Evolutionary conservation across 495 filamentous ascomycete genomes (phyloP), one percentile per base, ranked within the genome.

Genomic region (Chaetomium tenue): DNA sequence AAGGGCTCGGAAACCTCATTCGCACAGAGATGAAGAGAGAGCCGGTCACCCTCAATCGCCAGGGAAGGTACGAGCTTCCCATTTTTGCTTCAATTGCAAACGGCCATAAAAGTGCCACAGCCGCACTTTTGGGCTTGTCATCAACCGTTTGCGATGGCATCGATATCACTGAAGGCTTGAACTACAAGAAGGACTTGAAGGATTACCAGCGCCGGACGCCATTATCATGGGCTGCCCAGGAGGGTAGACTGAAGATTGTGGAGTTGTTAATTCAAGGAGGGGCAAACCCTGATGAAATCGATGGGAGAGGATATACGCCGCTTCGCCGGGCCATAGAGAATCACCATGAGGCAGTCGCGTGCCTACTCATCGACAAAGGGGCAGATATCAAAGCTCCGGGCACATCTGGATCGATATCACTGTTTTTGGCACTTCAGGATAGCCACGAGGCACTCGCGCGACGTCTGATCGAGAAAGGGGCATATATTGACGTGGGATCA

Each of bases 1-100:
- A 54, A 40, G 61, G 47, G 22, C 39, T 60, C 39, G 65, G n/a
- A 60, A 64, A 46, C 57, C 61, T 67, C 52, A 62, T 62, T 52
- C 64, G 64, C 52, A 52, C 46, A 25, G 54, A 59, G 54, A 64
- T 64, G 62, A 44, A 54, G 46, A 40, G 13, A 42, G 60, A 62
- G 30, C 20, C 46, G 47, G 6, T 20, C 54, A 52, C 40, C 58
- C 3, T 1, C 33, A 8, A 1, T 11, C 8, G 5, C 33, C 5
- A 8, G 33, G 33, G 9, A 12, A 37, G 33, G 11, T 37, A 37
- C 33, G 6, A 12, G 33, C 11, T 6, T 37, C 33, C 33, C 1
- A 5, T 37, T 37, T 37, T 37, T 8, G 33, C 33, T 11, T 1
- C 33, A 37, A 5, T 37, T 6, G 33, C 33, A 37, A 37, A 57